phyloP scores from a whole-genome alignment of 768 basidiomycete species.

The Flagelloscypha sp. region DNA sequence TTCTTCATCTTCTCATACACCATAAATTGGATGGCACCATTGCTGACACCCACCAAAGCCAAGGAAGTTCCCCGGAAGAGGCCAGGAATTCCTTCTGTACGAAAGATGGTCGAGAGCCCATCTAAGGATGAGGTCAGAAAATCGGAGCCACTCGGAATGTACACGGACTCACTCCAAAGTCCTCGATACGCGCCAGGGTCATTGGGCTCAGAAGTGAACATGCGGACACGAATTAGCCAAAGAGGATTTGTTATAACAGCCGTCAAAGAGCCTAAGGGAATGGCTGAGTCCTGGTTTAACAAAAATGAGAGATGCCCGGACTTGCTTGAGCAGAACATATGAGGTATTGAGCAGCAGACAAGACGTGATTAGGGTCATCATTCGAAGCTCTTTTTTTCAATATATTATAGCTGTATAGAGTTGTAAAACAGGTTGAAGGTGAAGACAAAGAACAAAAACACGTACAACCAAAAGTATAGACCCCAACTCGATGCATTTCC shows the following conservation, averaged over 20 bases:
- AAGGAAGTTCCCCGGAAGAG: conserved; percentile 83
- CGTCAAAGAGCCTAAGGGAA: conserved; percentile 71
- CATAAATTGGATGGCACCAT: conserved; percentile 94
- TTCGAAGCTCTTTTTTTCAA: conserved; percentile 74
- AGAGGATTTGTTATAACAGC: conserved; percentile 94
- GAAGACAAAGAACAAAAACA: conserved; percentile 13
- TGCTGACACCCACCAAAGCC: conserved; percentile 87
- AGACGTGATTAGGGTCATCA: conserved; percentile 52
- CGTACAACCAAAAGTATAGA: conserved; percentile 94
- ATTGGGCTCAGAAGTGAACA: conserved; percentile 75
- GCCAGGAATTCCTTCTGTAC: conserved; percentile 68
- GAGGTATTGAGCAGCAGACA: conserved; percentile 75
- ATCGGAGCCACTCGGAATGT: neutral
- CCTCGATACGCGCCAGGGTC: conserved; percentile 71
- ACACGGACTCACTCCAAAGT: conserved; percentile 52
- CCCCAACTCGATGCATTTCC: conserved; percentile 98
- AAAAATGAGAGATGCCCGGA: conserved; percentile 35
- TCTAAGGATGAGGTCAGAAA: neutral
- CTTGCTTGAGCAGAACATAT: conserved; percentile 93
- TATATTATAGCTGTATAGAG: conserved; percentile 77
- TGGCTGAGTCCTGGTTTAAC: too few relatives aligned
- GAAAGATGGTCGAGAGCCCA: conserved; percentile 64
- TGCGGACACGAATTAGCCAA: conserved; percentile 96
- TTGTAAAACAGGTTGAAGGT: neutral
- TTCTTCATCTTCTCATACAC: conserved; percentile 93